A percentile compares a stretch with the other conserved stretches of the same genome.
These are phyloP conservation scores for Xylariaceae sp. DNA, from an alignment of 2,329 filamentous ascomycete species.

Conservation along the genomic window DNA sequence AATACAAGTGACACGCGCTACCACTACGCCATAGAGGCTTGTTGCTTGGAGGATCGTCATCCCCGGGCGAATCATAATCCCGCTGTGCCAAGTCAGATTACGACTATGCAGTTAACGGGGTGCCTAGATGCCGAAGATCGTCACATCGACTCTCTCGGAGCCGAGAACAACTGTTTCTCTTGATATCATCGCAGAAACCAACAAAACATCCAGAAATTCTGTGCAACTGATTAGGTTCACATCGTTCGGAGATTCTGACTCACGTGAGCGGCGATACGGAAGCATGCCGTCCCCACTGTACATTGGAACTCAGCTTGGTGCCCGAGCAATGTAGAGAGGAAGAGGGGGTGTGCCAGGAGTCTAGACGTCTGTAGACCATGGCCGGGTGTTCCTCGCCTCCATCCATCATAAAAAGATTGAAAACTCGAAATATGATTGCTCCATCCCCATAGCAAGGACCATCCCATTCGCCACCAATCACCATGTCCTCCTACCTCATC, in stretches of 20 bases:
- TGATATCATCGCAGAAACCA: neutral
- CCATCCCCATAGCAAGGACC: neutral
- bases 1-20: conserved; percentile 24
- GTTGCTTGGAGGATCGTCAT: neutral
- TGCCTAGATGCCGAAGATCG: neutral
- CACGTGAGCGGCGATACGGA: neutral
- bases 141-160: too few relatives aligned
- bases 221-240: neutral
- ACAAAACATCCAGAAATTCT: neutral
- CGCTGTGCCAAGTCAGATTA: neutral
- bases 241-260: neutral
- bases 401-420: neutral
- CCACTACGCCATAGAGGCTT: conserved; percentile 23
- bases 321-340: too few relatives aligned
- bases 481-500: conserved; percentile 46
- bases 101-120: neutral
- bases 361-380: neutral
- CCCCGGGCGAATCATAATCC: neutral
- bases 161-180: too few relatives aligned
- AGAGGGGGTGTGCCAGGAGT: too few relatives aligned
- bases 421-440: neutral
- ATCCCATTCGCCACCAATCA: neutral
- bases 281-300: neutral
- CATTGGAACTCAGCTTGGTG: too few relatives aligned
- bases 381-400: neutral